phyloP scores from a whole-genome alignment of 768 basidiomycete genomes.

The Lyophyllum decastes region DNA sequence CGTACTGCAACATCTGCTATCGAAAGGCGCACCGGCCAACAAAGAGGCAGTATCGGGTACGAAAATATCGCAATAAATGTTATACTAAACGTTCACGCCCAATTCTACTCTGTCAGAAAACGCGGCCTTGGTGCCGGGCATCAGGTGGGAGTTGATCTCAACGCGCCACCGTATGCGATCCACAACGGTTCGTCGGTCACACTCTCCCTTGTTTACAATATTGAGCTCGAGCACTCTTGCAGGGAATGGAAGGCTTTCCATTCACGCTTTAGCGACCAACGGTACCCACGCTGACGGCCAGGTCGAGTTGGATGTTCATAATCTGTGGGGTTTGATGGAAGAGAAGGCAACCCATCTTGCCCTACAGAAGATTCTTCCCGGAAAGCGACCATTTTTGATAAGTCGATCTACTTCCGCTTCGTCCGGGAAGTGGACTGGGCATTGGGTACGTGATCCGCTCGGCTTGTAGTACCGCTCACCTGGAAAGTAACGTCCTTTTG shows the following conservation, averaged over 20 bases:
- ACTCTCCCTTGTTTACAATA: not conserved
- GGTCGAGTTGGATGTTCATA: constrained; percentile 68
- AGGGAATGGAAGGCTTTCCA: constrained; percentile 54
- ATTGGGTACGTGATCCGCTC: constrained; percentile 51
- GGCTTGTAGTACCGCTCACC: not conserved
- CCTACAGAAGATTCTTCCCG: constrained; percentile 50
- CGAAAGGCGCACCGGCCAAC: not conserved
- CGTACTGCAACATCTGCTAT: constrained; percentile 17
- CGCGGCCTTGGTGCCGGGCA: constrained; percentile 54
- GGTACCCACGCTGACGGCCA: constrained; percentile 67
- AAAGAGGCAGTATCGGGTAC: not conserved
- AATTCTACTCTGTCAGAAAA: constrained; percentile 24
- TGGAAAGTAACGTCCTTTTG: not conserved
- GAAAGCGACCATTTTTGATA: constrained; percentile 71
- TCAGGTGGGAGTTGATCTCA: constrained; percentile 49
- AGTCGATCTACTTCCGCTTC: constrained; percentile 70
- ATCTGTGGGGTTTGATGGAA: constrained; percentile 73
- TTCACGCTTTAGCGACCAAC: constrained; percentile 65
- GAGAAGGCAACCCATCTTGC: constrained; percentile 66
- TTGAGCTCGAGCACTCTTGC: constrained; percentile 1
- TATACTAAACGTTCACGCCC: no score
- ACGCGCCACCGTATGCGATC: constrained; percentile 65
- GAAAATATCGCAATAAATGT: not conserved
- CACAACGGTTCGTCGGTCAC: constrained; percentile 56
- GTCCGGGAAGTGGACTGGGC: constrained; percentile 69